These are phyloP conservation scores for Musa schizocarpa DNA, from an alignment of 176 grass and related monocot genomes.

Conservation along the genomic window DNA sequence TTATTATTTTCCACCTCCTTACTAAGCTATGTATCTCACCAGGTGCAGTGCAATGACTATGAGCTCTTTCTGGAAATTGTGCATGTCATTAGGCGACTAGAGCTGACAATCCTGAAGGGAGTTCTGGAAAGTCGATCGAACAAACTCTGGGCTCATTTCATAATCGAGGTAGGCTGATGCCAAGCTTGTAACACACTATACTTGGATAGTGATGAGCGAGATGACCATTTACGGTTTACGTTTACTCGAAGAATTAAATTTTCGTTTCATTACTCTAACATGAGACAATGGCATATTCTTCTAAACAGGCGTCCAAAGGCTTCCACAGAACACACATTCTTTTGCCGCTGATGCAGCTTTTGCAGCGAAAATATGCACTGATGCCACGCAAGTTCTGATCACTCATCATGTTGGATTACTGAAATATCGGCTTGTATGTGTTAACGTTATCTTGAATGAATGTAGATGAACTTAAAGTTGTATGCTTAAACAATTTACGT, in stretches of 20 bases:
- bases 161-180: conserved; percentile 37
- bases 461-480: too few species aligned
- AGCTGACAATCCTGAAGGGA: conserved; percentile 54
- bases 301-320: conserved; percentile 28
- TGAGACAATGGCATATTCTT: too few species aligned
- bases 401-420: background rate
- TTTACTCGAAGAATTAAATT: too few species aligned
- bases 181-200: background rate
- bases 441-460: too few species aligned
- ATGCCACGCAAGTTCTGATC: background rate
- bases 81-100: conserved; percentile 32
- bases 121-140: conserved; percentile 39
- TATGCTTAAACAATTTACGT: too few species aligned
- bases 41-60: conserved; percentile 52
- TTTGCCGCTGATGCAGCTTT: conserved; percentile 56
- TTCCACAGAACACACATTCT: conserved; percentile 60
- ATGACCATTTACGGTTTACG: too few species aligned
- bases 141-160: conserved; percentile 47
- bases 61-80: conserved; percentile 51
- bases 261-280: too few species aligned
- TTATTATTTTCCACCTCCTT: background rate
- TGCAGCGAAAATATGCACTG: conserved; percentile 28
- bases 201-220: background rate
- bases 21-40: background rate
- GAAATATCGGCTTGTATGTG: background rate